These are phyloP conservation scores for Leucocoprinus birnbaumii DNA, from an alignment of 768 basidiomycete genomes.

Conservation along the genomic window DNA sequence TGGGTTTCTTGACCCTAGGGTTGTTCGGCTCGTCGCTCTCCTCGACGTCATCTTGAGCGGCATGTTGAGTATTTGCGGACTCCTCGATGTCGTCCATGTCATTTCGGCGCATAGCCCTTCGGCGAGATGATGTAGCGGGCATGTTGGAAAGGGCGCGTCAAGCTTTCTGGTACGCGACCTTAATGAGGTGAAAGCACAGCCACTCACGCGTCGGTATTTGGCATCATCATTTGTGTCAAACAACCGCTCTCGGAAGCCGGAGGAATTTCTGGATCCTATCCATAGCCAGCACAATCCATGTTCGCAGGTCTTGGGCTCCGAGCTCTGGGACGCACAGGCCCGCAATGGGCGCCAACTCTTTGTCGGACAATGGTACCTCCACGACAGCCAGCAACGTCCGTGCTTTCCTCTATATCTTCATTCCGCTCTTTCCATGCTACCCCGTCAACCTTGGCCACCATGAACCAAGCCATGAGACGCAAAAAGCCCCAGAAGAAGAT, in stretches of 20 bases:
- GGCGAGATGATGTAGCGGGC: slow-evolving; percentile 38
- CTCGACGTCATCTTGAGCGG: slow-evolving; percentile 41
- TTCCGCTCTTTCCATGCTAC: slow-evolving; percentile 53
- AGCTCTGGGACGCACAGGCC: slow-evolving; percentile 26
- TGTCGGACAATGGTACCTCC: slow-evolving; percentile 17
- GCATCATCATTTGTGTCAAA: slow-evolving; percentile 21
- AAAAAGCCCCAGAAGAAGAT: slow-evolving; percentile 58
- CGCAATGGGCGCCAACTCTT: slow-evolving; percentile 23
- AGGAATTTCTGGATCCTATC: slow-evolving; percentile 3
- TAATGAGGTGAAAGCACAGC: slow-evolving; percentile 18
- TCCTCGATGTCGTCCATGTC: slow-evolving; percentile 64
- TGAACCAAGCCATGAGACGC: slow-evolving; percentile 86
- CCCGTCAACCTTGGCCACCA: slow-evolving; percentile 56
- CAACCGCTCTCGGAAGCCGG: slow-evolving; percentile 4
- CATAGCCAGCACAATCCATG: slow-evolving; percentile 23
- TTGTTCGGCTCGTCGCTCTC: slow-evolving; percentile 35
- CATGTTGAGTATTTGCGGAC: slow-evolving; percentile 33
- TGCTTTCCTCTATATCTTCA: slow-evolving; percentile 11
- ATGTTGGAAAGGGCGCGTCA: slow-evolving; percentile 19
- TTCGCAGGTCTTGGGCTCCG: slow-evolving; percentile 35
- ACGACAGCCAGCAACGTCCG: slow-evolving; percentile 4
- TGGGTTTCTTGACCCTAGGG: slow-evolving; percentile 29
- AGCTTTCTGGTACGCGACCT: slow-evolving; percentile 9
- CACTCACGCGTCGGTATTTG: slow-evolving; percentile 36
- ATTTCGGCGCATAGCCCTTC: slow-evolving; percentile 33